Conservation (phyloP, 345 rosid species). For the Turnera subulata region DNA sequence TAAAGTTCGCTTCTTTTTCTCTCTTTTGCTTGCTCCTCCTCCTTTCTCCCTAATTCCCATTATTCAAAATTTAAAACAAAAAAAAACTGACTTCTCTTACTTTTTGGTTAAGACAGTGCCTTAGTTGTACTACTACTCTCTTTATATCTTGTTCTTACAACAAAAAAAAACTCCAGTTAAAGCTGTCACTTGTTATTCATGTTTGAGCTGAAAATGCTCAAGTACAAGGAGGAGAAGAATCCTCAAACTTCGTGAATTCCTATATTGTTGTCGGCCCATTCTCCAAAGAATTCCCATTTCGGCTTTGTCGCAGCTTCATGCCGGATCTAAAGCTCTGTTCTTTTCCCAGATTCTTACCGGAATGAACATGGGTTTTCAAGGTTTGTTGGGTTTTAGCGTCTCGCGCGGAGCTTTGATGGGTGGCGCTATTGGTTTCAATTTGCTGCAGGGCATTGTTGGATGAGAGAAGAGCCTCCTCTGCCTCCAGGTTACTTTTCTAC, state of each 20-base stretch:
- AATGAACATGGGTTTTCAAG: neutral
- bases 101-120: too few species aligned
- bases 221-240: neutral
- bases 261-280: neutral
- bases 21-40: too few species aligned
- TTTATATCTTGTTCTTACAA: too few species aligned
- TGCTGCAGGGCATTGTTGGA: constrained; percentile 7
- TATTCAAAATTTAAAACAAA: too few species aligned
- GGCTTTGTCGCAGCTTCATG: constrained; percentile 6
- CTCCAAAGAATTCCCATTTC: constrained; percentile 2
- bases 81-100: too few species aligned
- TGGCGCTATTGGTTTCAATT: neutral
- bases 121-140: too few species aligned
- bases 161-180: too few species aligned
- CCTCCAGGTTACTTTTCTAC: constrained; percentile 7
- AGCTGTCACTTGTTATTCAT: too few species aligned
- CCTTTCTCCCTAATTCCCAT: too few species aligned
- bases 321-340: constrained; percentile 13
- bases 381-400: neutral
- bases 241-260: constrained; percentile 10
- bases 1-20: too few species aligned
- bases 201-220: neutral
- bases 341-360: neutral
- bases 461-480: neutral
- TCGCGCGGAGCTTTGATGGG: constrained; percentile 11